Conservation (phyloP, 2,329 filamentous ascomycete genomes). For the Westerdykella sp. region DNA sequence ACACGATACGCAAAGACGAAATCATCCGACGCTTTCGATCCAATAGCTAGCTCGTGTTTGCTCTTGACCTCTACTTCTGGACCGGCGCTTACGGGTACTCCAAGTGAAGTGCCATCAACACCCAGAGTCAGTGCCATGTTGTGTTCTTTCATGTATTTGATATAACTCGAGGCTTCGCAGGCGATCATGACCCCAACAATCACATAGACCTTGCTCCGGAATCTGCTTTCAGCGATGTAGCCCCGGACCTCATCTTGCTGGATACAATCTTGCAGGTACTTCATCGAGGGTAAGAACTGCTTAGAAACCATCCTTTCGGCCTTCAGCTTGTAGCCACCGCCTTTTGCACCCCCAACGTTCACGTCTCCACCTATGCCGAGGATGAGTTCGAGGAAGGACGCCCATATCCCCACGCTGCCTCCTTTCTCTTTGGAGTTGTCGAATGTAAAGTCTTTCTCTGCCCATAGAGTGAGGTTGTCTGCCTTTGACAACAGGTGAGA, state of each 20-base stretch:
- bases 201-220: constrained; percentile 1
- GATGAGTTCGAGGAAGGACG: constrained; percentile 1
- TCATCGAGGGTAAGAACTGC: not conserved
- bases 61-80: not conserved
- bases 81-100: not conserved
- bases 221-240: constrained; percentile 1
- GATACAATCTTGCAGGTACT: not conserved
- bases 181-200: constrained; percentile 1
- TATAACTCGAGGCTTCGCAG: not conserved
- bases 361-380: constrained; percentile 1
- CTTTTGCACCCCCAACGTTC: not conserved
- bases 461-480: not conserved
- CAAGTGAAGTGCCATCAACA: not conserved
- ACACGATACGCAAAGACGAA: constrained; percentile 4
- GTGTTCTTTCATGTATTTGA: not conserved
- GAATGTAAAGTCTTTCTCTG: constrained; percentile 1
- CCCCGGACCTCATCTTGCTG: not conserved
- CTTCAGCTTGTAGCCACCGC: not conserved
- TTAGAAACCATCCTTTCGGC: constrained; percentile 1
- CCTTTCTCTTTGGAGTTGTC: not conserved
- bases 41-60: not conserved
- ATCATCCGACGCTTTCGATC: constrained; percentile 1
- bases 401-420: constrained; percentile 1
- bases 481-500: not conserved
- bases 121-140: not conserved